These are phyloP conservation scores for Anthostomella pinea DNA, from an alignment of 2,329 filamentous ascomycete species.

Conservation along the genomic window DNA sequence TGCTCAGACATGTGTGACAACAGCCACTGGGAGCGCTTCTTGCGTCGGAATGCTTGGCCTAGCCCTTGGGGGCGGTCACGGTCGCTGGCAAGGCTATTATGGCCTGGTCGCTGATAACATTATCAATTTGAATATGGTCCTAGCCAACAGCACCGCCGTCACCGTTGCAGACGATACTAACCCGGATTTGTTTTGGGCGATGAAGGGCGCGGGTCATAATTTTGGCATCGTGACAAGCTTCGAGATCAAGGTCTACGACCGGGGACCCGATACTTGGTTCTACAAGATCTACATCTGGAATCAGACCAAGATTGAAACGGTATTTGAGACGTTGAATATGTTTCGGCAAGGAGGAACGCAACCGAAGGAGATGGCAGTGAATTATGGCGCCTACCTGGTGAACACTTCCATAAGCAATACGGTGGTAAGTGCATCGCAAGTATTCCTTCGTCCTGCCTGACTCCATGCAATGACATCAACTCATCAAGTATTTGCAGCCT, in stretches of 20 bases:
- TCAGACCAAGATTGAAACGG: slow-evolving; percentile 17
- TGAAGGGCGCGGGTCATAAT: slow-evolving; percentile 9
- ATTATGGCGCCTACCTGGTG: background rate
- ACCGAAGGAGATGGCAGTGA: background rate
- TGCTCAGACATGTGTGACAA: no score
- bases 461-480: no score
- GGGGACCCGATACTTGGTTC: slow-evolving; percentile 17
- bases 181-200: slow-evolving; percentile 11
- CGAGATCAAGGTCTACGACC: slow-evolving; percentile 12
- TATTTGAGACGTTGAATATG: slow-evolving; percentile 21
- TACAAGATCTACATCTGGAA: slow-evolving; percentile 23
- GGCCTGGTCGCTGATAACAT: slow-evolving; percentile 17
- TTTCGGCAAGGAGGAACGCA: slow-evolving; percentile 15
- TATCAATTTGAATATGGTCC: slow-evolving; percentile 6
- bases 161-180: slow-evolving; percentile 1
- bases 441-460: no score
- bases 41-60: slow-evolving; percentile 21
- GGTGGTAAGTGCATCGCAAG: slow-evolving; percentile 1
- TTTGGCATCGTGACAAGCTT: slow-evolving; percentile 11
- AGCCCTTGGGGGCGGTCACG: slow-evolving; percentile 22
- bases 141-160: slow-evolving; percentile 9
- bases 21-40: slow-evolving; percentile 15
- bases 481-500: no score
- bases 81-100: slow-evolving; percentile 18
- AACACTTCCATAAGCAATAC: background rate